Evolutionary conservation across 2,329 filamentous ascomycete genomes (phyloP), one percentile per base, ranked within the genome.

Genomic region (Xylariaceae sp.): DNA sequence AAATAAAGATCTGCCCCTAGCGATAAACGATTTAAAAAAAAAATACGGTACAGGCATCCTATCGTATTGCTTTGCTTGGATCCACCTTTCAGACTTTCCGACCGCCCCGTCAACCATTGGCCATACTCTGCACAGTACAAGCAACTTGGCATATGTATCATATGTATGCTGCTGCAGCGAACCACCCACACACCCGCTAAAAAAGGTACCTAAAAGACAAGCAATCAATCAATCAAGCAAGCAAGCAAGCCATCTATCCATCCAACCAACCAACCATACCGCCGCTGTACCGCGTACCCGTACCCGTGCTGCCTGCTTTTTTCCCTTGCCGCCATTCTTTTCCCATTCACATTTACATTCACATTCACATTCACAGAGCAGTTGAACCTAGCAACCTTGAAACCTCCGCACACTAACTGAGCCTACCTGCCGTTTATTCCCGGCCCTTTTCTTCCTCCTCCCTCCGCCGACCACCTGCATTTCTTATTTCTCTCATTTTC

Each of bases 1-100:
- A 60, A 60, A 60, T 60, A 60, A 53, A 60, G 57, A 49, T 50
- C 54, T 29, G 21, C 52, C 41, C 39, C 44, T 37, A 28, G 40
- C 53, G 44, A 50, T 5, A 53, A 53, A 43, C 33, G 33, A 16
- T n/a, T 9, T 9, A 36, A 36, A 36, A n/a, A 36, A 36, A 36
- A 36, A 36, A 52, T 47, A 17, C 21, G 5, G 40, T 24, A 53
- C 37, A 37, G 41, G 44, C 55, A 55, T 44, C 24, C n/a, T 45
- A 45, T 52, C 50, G 50, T 47, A 46, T 52, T 60, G 34, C 43
- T 56, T 39, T 46, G 41, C 43, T 26, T 14, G 40, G 34, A 34
- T 46, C 53, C 58, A 60, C 44, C 43, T 39, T 12, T 49, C 23
- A 21, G n/a, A n/a, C n/a, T n/a, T n/a, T n/a, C n/a, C n/a, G n/a